phyloP scores from a whole-genome alignment of 208 protist species.

The Leishmania major region DNA sequence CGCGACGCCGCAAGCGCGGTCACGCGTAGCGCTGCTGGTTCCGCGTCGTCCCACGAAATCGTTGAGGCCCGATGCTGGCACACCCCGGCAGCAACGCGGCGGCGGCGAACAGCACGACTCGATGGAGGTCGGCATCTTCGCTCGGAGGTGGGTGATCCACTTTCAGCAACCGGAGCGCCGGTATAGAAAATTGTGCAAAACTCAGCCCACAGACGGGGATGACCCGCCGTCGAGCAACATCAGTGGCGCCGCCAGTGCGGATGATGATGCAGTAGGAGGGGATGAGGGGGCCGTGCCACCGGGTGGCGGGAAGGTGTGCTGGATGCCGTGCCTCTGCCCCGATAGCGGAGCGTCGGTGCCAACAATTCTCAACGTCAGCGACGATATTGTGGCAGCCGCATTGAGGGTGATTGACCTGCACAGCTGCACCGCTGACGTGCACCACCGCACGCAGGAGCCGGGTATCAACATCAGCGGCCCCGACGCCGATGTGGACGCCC shows the following conservation, averaged over 20 bases:
- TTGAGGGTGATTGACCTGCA: slow-evolving; percentile 13
- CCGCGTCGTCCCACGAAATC: slow-evolving; percentile 1
- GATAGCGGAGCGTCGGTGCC: background rate
- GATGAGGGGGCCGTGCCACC: background rate
- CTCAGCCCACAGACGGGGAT: background rate
- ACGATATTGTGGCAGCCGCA: slow-evolving; percentile 10
- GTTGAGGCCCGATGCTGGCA: background rate
- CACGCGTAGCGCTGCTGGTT: slow-evolving; percentile 14
- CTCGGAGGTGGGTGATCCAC: slow-evolving; percentile 17
- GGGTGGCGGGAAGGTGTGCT: background rate
- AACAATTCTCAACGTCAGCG: slow-evolving; percentile 4
- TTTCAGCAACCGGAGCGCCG: background rate
- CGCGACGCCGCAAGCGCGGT: background rate
- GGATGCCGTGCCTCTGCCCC: slow-evolving; percentile 15
- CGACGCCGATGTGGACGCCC: background rate
- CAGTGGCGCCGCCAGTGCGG: background rate
- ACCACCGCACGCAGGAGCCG: too few species aligned
- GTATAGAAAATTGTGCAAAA: background rate
- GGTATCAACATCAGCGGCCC: too few species aligned
- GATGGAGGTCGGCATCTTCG: slow-evolving; percentile 5
- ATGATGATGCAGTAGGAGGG: background rate
- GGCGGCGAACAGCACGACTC: background rate
- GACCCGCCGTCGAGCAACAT: background rate
- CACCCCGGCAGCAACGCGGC: background rate
- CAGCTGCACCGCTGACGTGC: slow-evolving; percentile 8